Conservation (phyloP, 139 green algal species). For the Gonium pectorale region DNA sequence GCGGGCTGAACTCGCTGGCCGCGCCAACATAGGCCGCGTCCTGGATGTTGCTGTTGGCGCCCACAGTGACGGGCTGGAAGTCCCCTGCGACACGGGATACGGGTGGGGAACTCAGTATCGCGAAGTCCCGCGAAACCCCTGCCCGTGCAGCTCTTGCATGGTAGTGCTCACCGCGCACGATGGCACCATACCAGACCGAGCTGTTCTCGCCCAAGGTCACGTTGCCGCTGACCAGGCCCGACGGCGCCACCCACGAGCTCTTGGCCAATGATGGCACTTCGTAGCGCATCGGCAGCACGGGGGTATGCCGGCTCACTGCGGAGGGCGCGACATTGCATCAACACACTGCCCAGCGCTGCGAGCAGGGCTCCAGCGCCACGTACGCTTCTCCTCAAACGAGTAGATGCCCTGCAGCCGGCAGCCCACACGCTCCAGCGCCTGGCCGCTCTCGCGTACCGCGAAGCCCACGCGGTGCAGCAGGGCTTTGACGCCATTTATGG, state of each 20-base stretch:
- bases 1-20: conserved; percentile 67
- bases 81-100: conserved; percentile 77
- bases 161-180: conserved; percentile 89
- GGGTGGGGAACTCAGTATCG: no score
- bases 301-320: conserved; percentile 56
- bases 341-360: neutral
- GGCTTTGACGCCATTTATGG: conserved; percentile 38
- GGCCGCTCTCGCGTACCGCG: conserved; percentile 91
- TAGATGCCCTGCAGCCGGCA: conserved; percentile 89
- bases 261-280: conserved; percentile 69
- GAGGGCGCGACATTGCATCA: no score
- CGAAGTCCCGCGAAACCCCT: no score
- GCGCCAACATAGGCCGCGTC: conserved; percentile 87
- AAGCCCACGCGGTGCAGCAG: conserved; percentile 73
- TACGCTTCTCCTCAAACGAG: conserved; percentile 90
- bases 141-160: no score
- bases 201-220: conserved; percentile 85
- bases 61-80: conserved; percentile 85
- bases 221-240: conserved; percentile 86
- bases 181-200: conserved; percentile 93
- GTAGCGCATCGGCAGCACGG: conserved; percentile 49
- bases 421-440: conserved; percentile 92
- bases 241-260: conserved; percentile 90
- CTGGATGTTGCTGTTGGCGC: conserved; percentile 94
- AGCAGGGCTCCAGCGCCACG: no score